Evolutionary conservation across 1,284 basidiomycete species (phyloP).

Genomic region (Moesziomyces antarcticus): DNA sequence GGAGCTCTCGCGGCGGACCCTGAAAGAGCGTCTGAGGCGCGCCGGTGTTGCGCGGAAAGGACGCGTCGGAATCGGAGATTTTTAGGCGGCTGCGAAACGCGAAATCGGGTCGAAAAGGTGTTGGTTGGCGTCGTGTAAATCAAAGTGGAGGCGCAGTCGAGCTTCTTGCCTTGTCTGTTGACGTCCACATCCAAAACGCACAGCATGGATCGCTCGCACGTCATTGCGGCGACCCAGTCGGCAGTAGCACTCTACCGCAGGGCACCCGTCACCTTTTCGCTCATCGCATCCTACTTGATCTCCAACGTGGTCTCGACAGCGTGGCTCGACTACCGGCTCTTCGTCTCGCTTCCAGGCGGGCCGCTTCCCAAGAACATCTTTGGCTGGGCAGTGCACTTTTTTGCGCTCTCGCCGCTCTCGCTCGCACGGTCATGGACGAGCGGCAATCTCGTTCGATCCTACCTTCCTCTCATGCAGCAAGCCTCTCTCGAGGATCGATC

Average conservation of each 20-base stretch:
- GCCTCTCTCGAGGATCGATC: not conserved
- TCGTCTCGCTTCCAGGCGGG: conserved; percentile 36
- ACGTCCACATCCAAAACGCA: not conserved
- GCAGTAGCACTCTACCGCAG: conserved; percentile 26
- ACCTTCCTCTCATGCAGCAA: conserved; percentile 1
- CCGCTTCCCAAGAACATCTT: conserved; percentile 39
- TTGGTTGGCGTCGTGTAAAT: not conserved
- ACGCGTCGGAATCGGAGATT: not conserved
- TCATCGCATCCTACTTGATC: conserved; percentile 34
- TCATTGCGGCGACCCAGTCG: conserved; percentile 7
- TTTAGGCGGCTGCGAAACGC: not conserved
- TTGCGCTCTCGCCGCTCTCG: conserved; percentile 30
- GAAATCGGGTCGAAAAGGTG: not conserved
- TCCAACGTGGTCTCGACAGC: conserved; percentile 25
- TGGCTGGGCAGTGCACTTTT: conserved; percentile 43
- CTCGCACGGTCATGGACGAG: conserved; percentile 25
- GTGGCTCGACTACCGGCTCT: conserved; percentile 39
- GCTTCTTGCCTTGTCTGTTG: not conserved
- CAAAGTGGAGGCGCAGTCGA: not conserved
- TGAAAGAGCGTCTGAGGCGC: not conserved
- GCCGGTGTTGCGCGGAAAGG: no score
- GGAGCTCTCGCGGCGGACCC: not conserved
- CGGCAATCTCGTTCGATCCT: conserved; percentile 7
- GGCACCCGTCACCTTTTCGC: conserved; percentile 30
- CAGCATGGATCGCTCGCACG: conserved; percentile 9